Evolutionary conservation across 805 yeast genomes (phyloP), one percentile per base, ranked within the genome.

Genomic region (Suhomyces canberraensis): DNA sequence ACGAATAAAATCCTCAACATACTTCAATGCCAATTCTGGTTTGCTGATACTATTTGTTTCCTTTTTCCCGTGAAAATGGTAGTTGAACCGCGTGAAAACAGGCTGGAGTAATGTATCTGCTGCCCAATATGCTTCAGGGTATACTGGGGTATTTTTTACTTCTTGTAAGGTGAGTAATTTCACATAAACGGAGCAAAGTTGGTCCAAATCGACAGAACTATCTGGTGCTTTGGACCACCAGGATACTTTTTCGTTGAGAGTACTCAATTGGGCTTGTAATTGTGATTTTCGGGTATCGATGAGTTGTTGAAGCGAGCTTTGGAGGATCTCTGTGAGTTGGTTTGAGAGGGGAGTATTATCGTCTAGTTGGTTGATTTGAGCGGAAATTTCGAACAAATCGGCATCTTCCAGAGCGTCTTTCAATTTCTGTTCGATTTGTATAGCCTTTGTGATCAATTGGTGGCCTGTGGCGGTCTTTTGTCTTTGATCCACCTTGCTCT

Each of bases 1-100:
- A 22, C 64, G 66, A 25, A 78, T 56, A 18, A 63, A 9, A 7
- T 20, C 22, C 26, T 68, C 72, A 4, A 75, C 51, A 47, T 72
- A 82, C 13, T 63, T 57, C 41, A 82, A 69, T 3, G 79, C 73
- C 82, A 87, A 83, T 51, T 84, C 90, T 1, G 91, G 90, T 48
- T 78, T 78, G 39, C 81, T 79, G 17, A 76, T 50, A 30, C 77
- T 71, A 48, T 81, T 81, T 0, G 90, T 83, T 22, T 79, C 83
- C 26, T 57, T 63, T 19, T 69, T 60, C 4, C 74, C 63, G 33
- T 74, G 73, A 50, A 83, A 84, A 51, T 84, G 87, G 58, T 61
- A 84, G 27, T 66, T 60, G 50, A 84, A 78, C 28, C 84, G 66
- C 9, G 66, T 46, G 6, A 61, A 59, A 19, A 81, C 63, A 1